Evolutionary conservation across 1,284 basidiomycete genomes (phyloP), one percentile per base, ranked within the genome.

Genomic region (Schizophyllum commune): DNA sequence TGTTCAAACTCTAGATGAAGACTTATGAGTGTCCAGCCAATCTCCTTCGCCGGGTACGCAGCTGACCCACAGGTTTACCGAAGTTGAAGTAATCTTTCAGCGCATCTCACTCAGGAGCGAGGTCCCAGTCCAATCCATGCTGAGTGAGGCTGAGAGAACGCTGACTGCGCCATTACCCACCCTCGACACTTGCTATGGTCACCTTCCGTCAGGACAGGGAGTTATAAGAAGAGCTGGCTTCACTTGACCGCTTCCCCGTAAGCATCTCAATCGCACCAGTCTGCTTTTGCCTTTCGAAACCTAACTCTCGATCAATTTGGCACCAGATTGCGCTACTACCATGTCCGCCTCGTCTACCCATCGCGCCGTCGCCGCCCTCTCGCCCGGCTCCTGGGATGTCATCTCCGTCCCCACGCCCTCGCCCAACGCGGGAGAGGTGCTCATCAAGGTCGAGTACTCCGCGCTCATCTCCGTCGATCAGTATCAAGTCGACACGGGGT

Each of bases 381-480:
- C 73, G 33, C 69, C 71, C 61, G 77, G 77, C 11, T 66, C 71
- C 4, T 63, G 79, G 33, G 74, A 75, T 19, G 70, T 67, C 2
- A 74, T 80, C 17, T 69, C 75, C 58, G 71, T 81, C 13, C 68
- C 75, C 4, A 83, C 81, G 1, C 68, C 67, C 17, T 61, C 62
- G 5, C 80, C 79, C 7, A 72, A 71, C 7, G 65, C 70, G 1
- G 76, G 73, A 19, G 74, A 83, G 62, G 74, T 83, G 19, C 71
- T 79, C 6, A 63, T 84, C 57, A 77, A 79, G 63, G 78, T 80
- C 17, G 74, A 73, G 62, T 82, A 79, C 63, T 70, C 77, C 1
- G 70, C 78, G 7, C 68, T 80, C 65, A 73, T 74, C 53, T 67
- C 77, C 1, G 73, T 78, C 60, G 78, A 80, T 63, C 72, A 71